Evolutionary conservation across 352 stramenopile species (phyloP).

Genomic region (Thraustotheca clavata): DNA sequence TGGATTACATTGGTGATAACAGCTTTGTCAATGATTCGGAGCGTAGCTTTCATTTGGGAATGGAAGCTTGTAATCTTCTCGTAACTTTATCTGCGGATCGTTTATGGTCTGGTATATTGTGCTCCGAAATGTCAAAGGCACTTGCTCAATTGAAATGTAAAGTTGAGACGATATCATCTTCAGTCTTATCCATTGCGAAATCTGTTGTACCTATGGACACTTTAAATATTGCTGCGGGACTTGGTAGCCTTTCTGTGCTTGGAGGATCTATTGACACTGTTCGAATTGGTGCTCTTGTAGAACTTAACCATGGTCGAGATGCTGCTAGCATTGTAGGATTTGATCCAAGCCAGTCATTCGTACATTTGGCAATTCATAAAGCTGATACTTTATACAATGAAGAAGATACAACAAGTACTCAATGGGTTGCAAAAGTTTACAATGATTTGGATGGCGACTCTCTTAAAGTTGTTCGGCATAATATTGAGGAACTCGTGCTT

Average conservation of each 20-base stretch:
- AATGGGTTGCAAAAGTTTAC: constrained; percentile 7
- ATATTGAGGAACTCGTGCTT: constrained; percentile 19
- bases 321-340: constrained; percentile 24
- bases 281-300: constrained; percentile 24
- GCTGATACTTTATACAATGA: background rate
- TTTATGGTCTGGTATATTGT: background rate
- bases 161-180: background rate
- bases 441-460: background rate
- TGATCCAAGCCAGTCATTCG: constrained; percentile 15
- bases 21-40: background rate
- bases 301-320: constrained; percentile 26
- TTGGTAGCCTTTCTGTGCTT: constrained; percentile 24
- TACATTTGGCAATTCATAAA: constrained; percentile 18
- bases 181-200: background rate
- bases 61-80: constrained; percentile 6
- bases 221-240: constrained; percentile 4
- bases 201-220: background rate
- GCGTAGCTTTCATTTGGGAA: background rate
- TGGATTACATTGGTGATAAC: background rate
- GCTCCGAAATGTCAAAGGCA: background rate
- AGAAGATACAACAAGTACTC: background rate
- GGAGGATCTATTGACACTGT: constrained; percentile 25
- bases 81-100: background rate
- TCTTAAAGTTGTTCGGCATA: constrained; percentile 16
- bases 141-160: background rate